A percentile compares a stretch with the other conserved stretches of the same genome.
Conservation (phyloP, 306 rosid genomes). For the Bauhinia variegata region DNA sequence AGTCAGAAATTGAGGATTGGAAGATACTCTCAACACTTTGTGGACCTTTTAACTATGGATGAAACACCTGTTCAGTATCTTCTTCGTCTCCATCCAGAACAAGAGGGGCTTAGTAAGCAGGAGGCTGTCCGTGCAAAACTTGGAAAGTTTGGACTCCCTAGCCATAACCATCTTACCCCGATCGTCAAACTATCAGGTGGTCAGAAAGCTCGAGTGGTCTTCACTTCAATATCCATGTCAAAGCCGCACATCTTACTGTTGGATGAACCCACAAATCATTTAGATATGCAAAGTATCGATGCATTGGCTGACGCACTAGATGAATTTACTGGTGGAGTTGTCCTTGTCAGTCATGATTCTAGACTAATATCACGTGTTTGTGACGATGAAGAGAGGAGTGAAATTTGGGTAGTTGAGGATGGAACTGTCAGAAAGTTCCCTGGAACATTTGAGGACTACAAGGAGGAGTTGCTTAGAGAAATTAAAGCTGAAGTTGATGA, state of each 20-base stretch:
- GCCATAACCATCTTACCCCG: conserved; percentile 79
- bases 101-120: conserved; percentile 79
- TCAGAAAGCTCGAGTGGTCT: conserved; percentile 72
- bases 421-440: conserved; percentile 54
- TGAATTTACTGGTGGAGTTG: conserved; percentile 76
- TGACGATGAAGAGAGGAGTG: conserved; percentile 73
- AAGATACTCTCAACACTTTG: conserved; percentile 69
- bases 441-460: conserved; percentile 62
- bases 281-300: conserved; percentile 86
- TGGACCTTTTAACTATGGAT: conserved; percentile 70
- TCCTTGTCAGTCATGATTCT: conserved; percentile 79
- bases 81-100: conserved; percentile 72
- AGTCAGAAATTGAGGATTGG: conserved; percentile 77
- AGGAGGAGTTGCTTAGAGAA: conserved; percentile 59
- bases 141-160: conserved; percentile 72
- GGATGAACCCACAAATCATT: conserved; percentile 82
- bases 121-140: conserved; percentile 71
- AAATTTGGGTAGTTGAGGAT: conserved; percentile 82
- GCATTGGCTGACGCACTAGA: conserved; percentile 73
- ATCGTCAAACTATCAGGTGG: conserved; percentile 75
- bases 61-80: conserved; percentile 70
- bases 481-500: conserved; percentile 70
- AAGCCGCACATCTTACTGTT: conserved; percentile 77
- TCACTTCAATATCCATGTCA: conserved; percentile 84
- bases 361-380: conserved; percentile 76